Evolutionary conservation across 2,329 filamentous ascomycete species (phyloP).

Genomic region (Aspergillus fructus): DNA sequence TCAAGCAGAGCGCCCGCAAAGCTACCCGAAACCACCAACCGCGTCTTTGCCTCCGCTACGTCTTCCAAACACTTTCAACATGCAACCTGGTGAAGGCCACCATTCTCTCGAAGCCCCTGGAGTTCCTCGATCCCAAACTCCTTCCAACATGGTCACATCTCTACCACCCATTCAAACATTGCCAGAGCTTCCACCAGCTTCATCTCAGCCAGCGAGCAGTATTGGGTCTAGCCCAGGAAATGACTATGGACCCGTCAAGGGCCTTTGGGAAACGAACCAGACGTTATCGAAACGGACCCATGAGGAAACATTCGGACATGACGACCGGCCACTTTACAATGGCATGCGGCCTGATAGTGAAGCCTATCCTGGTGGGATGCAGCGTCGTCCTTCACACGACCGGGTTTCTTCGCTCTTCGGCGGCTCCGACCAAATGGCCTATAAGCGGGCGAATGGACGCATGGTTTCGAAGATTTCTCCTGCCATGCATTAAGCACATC

Average conservation of each 20-base stretch:
- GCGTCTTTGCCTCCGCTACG: constrained; percentile 27
- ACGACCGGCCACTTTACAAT: constrained; percentile 42
- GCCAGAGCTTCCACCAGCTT: constrained; percentile 27
- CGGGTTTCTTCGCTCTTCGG: constrained; percentile 22
- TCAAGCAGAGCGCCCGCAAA: constrained; percentile 19
- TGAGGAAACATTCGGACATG: constrained; percentile 41
- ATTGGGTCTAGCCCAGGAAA: constrained; percentile 23
- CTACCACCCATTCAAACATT: constrained; percentile 40
- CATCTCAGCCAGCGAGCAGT: constrained; percentile 25
- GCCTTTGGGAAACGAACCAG: constrained; percentile 32
- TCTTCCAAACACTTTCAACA: constrained; percentile 8
- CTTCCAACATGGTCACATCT: constrained; percentile 26
- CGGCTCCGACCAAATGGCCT: constrained; percentile 31
- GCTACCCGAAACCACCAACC: constrained; percentile 25
- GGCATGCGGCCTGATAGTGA: constrained; percentile 44
- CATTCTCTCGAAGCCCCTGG: constrained; percentile 36
- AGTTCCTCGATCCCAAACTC: constrained; percentile 26
- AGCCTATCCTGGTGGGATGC: constrained; percentile 17
- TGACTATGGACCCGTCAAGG: constrained; percentile 26
- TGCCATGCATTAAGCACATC: constrained; percentile 14
- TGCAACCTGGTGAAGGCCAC: constrained; percentile 26
- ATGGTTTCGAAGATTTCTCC: constrained; percentile 35
- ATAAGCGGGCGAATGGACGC: constrained; percentile 37
- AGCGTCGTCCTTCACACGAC: constrained; percentile 28
- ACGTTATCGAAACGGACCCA: constrained; percentile 35